Base-by-base conservation (phyloP, 2,329 filamentous ascomycete species). In the Trichoderma afroharzianum region DNA sequence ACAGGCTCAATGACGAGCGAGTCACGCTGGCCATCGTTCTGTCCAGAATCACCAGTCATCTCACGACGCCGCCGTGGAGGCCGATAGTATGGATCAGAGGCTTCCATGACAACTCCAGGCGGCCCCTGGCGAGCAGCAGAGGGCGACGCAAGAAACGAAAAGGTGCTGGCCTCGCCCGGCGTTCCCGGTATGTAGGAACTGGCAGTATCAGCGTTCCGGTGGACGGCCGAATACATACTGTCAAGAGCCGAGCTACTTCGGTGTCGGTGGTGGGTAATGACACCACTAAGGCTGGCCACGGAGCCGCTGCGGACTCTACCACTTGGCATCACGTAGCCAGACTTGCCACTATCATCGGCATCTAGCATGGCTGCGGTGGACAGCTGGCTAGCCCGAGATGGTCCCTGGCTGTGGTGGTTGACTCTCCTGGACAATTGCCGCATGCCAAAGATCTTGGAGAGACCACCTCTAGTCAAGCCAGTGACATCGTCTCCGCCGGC, bases 391-490 rank as follows among this genome's bases (percentile, higher is more conserved):
- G 92, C 90, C 72, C 94, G 89, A 8, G 92, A 91, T 28, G 87
- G 85, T 18, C 88, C 88, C 72, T 86, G 87, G 72, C 88, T 43
- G 39, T 43, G 88, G 62, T 89, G 89, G 71, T 88, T 89, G 73
- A 88, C 84, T 63, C 94, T 90, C 74, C 92, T 90, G 14, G 93
- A 93, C 53, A 98, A 85, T 80, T 98, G 94, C 61, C 95, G 92
- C 87, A 95, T 94, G 64, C 95, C 95, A 78, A 98, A 97, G 59
- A 95, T 93, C 82, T 95, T 97, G 75, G 91, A 91, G 68, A 99
- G 85, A 9, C 94, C 95, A 77, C 96, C 95, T 79, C 93, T 86
- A 64, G 90, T 89, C 74, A 92, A 89, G 50, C 91, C 91, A 66
- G 86, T 87, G 50, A 87, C 85, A 75, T 92, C 89, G 75, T 95